Evolutionary conservation across 2,329 filamentous ascomycete species (phyloP), one percentile per base, ranked within the genome.

Genomic region (Colletotrichum spaethianum): DNA sequence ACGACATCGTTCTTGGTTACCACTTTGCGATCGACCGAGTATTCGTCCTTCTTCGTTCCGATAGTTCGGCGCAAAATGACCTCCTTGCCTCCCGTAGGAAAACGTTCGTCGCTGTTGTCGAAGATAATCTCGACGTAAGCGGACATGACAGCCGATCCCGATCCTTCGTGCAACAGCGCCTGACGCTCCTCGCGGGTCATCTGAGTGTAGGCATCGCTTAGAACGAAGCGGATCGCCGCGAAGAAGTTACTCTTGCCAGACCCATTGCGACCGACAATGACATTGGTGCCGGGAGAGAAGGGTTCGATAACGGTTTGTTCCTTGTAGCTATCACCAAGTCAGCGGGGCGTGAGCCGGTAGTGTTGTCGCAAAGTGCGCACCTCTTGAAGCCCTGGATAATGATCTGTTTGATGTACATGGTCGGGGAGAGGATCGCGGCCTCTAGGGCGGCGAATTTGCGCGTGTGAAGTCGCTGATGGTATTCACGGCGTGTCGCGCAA

Each of bases 371-470:
- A 48, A 59, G 53, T 23, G 69, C 84, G 76, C 83, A 97, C 95
- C 95, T 98, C 86, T 99, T 99, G 86, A 99, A 99, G 91, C 96
- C 96, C 84, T 99, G 96, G 81, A 99, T 98, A 83, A 98, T 98
- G 83, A 98, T 98, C 87, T 99, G 96, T 84, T 99, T 99, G 89
- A 99, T 98, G 87, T 97, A 96, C 95, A 98, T 98, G 80, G 78
- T 87, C 79, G 46, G 64, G 18, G 53, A 42, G 63, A 60, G 63
- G 48, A 67, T 61, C 55, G 67, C 72, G 36, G 67, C 71, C 67
- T 63, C 61, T 61, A 70, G 64, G 67, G 73, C 73, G 61, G 73
- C 73, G 46, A 61, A 18, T 38, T 44, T 72, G 50, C 52, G 63
- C 57, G 63, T 59, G 33, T 61, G 59, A 63, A 60, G 68, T 73